Percentiles rank a stretch among this genome's conserved stretches.
These are phyloP conservation scores for Boletus eberwhitei DNA, from an alignment of 768 basidiomycete genomes.

Conservation along the genomic window DNA sequence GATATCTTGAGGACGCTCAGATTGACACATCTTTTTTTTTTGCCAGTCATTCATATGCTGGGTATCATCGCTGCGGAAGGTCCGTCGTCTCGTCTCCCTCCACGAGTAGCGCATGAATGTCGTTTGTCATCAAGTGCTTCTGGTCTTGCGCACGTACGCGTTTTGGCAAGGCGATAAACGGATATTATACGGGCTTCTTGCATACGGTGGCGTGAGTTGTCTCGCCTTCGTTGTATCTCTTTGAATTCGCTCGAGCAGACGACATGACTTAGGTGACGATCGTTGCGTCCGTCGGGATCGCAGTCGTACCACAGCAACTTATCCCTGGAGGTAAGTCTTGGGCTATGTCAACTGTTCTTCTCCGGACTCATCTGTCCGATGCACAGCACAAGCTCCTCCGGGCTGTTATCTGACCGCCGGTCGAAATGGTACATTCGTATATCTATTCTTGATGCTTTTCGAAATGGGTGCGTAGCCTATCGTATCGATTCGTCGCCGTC, in stretches of 20 bases:
- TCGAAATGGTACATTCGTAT: no score
- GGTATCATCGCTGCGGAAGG: slow-evolving; percentile 8
- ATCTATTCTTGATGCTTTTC: no score
- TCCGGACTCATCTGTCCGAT: no score
- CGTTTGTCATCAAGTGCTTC: slow-evolving; percentile 4
- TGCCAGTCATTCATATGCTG: slow-evolving; percentile 5
- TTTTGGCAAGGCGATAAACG: slow-evolving; percentile 15
- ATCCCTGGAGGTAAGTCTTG: no score
- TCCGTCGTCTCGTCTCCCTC: background rate
- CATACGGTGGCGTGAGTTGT: slow-evolving; percentile 6
- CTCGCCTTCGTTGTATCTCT: background rate
- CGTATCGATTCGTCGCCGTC: no score
- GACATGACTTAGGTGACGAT: slow-evolving; percentile 4
- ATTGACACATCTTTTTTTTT: background rate
- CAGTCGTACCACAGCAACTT: background rate
- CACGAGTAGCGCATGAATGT: background rate
- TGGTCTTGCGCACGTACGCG: slow-evolving; percentile 18
- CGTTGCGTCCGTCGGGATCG: background rate
- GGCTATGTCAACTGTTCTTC: no score
- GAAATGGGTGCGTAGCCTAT: no score
- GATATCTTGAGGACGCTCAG: background rate
- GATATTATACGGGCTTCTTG: slow-evolving; percentile 7
- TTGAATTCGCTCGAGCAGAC: background rate
- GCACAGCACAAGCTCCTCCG: no score
- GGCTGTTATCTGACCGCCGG: no score